A percentile compares a stretch with the other conserved stretches of the same genome.
phyloP scores from a whole-genome alignment of 176 grass and related monocot genomes.

The Phoenix dactylifera region DNA sequence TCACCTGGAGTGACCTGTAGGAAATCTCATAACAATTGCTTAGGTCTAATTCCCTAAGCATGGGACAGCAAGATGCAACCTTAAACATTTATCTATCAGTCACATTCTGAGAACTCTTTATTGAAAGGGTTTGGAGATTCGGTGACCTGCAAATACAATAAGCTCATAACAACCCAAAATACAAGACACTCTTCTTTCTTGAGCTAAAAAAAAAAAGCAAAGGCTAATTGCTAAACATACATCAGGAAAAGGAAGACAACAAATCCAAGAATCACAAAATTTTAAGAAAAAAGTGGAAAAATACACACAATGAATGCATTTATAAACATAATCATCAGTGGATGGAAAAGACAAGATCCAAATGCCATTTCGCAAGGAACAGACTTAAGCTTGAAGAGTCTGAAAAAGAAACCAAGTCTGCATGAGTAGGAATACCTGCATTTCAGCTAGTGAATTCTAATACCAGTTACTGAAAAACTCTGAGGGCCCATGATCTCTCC shows the following conservation, averaged over 20 bases:
- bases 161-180: slow-evolving; percentile 7
- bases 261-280: neutral
- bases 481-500: too few species aligned
- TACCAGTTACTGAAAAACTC: too few species aligned
- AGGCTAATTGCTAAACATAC: neutral
- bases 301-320: too few species aligned
- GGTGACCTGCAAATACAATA: slow-evolving; percentile 46
- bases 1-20: slow-evolving; percentile 60
- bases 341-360: too few species aligned
- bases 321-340: too few species aligned
- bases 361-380: too few species aligned
- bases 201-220: neutral
- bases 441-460: too few species aligned
- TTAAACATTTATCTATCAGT: slow-evolving; percentile 50
- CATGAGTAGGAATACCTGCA: too few species aligned
- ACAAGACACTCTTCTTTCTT: neutral
- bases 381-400: too few species aligned
- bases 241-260: neutral
- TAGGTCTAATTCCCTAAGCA: slow-evolving; percentile 72
- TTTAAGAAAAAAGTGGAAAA: neutral
- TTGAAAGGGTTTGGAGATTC: slow-evolving; percentile 52
- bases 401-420: too few species aligned
- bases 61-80: slow-evolving; percentile 41
- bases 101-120: slow-evolving; percentile 51
- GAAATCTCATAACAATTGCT: slow-evolving; percentile 87